These are phyloP conservation scores for Penicillium sp. DNA, from an alignment of 2,329 filamentous ascomycete species.

Conservation along the genomic window DNA sequence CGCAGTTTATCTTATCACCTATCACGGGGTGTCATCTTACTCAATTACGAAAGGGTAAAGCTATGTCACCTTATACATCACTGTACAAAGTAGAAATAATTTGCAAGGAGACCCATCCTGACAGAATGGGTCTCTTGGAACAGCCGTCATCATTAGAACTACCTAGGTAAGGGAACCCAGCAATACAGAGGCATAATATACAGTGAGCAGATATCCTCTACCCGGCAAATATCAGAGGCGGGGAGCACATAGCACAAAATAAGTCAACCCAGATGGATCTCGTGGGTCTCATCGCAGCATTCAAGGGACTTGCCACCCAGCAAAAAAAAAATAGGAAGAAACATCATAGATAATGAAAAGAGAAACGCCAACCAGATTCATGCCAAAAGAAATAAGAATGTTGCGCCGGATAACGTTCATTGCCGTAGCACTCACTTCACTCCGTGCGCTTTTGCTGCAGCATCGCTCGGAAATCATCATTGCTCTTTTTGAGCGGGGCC, in stretches of 20 bases:
- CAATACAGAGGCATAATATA: constrained; percentile 25
- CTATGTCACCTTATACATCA: not conserved
- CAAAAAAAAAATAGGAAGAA: constrained; percentile 4
- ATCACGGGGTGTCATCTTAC: too few species aligned
- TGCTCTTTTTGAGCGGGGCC: constrained; percentile 50
- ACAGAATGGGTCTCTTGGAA: constrained; percentile 13
- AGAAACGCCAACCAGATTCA: constrained; percentile 24
- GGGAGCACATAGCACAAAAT: not conserved
- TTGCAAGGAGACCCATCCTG: constrained; percentile 1
- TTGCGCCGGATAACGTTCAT: constrained; percentile 20
- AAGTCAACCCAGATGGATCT: not conserved
- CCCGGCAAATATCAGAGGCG: not conserved
- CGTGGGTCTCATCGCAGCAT: not conserved
- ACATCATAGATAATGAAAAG: constrained; percentile 11
- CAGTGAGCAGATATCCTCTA: constrained; percentile 7
- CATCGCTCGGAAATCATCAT: constrained; percentile 59
- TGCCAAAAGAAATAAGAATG: constrained; percentile 21
- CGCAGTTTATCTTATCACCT: too few species aligned
- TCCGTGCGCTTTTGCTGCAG: constrained; percentile 41
- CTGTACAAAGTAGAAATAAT: not conserved
- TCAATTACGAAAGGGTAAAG: too few species aligned
- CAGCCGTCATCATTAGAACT: constrained; percentile 27
- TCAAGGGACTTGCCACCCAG: not conserved
- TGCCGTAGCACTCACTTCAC: constrained; percentile 25
- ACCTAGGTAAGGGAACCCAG: constrained; percentile 6